Conservation (phyloP, 2,329 filamentous ascomycete genomes). For the Penicillium polonicum region DNA sequence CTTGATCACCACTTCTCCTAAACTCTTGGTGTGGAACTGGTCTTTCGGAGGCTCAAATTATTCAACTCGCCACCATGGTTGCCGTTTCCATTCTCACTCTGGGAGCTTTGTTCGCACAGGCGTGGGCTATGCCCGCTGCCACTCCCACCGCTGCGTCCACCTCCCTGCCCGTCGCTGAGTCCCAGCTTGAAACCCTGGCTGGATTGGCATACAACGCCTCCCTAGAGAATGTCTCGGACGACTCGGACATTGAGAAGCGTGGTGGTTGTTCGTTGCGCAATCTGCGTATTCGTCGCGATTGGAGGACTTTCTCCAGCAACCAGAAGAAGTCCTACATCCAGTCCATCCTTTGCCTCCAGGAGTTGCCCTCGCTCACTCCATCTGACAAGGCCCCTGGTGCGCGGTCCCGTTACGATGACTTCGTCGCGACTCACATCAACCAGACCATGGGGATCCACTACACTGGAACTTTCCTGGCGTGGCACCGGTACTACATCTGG, state of each 20-base stretch:
- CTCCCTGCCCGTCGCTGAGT: conserved; percentile 10
- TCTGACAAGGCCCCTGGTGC: conserved; percentile 43
- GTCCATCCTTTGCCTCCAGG: conserved; percentile 48
- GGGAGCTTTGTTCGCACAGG: conserved; percentile 14
- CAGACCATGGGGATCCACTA: conserved; percentile 48
- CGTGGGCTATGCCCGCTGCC: conserved; percentile 15
- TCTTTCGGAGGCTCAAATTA: neutral
- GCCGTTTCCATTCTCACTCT: conserved; percentile 15
- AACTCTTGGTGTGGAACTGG: neutral
- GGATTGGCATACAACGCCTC: conserved; percentile 16
- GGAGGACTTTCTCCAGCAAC: conserved; percentile 32
- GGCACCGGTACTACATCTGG: conserved; percentile 38
- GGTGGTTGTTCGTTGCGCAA: conserved; percentile 15
- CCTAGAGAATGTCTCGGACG: conserved; percentile 4
- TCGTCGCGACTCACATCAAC: conserved; percentile 51
- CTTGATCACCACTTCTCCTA: neutral
- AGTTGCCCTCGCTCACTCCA: conserved; percentile 38
- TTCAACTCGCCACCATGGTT: conserved; percentile 13
- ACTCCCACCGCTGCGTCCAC: conserved; percentile 7
- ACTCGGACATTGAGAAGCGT: conserved; percentile 2
- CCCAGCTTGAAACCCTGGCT: conserved; percentile 18
- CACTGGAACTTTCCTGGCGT: conserved; percentile 34
- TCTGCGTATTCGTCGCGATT: conserved; percentile 28
- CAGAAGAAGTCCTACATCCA: conserved; percentile 46
- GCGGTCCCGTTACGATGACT: conserved; percentile 53